Evolutionary conservation across 106 monocot genomes (phyloP).

Genomic region (Allium cepa): DNA sequence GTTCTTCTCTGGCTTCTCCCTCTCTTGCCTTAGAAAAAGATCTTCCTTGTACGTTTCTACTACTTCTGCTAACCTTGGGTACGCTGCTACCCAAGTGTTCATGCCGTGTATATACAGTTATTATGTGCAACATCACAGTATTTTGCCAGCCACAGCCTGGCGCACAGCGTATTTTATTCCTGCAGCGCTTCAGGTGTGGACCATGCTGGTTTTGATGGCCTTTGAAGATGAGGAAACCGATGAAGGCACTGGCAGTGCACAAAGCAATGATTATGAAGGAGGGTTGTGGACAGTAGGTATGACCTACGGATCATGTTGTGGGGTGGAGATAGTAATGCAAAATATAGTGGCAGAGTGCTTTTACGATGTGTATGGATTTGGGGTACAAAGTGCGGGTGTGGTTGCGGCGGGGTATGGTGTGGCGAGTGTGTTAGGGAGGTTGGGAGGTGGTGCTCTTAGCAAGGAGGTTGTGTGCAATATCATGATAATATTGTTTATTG

Average conservation of each 20-base stretch:
- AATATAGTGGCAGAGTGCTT: constrained; percentile 63
- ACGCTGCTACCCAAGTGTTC: not conserved
- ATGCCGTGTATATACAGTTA: not conserved
- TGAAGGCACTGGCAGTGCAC: not conserved
- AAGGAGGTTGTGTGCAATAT: constrained; percentile 5
- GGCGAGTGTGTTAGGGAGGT: constrained; percentile 50
- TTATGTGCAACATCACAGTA: not conserved
- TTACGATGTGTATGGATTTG: constrained; percentile 34
- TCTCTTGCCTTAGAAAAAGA: not conserved
- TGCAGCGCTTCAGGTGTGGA: not conserved
- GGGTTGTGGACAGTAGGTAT: constrained; percentile 46
- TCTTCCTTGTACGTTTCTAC: not conserved
- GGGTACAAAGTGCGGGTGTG: constrained; percentile 38
- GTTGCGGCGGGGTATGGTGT: constrained; percentile 55
- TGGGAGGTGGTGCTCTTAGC: constrained; percentile 46
- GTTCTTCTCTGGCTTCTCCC: not conserved
- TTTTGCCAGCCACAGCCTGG: not conserved
- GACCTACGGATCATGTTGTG: constrained; percentile 70
- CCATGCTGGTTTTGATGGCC: not conserved
- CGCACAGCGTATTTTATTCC: not conserved
- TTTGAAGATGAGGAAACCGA: not conserved
- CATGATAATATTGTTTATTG: too few species aligned
- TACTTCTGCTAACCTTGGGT: not conserved
- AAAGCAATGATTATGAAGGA: constrained; percentile 9
- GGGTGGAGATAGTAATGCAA: constrained; percentile 61